Conservation (phyloP, 129 eudicot genomes). For the Flaveria bidentis region DNA sequence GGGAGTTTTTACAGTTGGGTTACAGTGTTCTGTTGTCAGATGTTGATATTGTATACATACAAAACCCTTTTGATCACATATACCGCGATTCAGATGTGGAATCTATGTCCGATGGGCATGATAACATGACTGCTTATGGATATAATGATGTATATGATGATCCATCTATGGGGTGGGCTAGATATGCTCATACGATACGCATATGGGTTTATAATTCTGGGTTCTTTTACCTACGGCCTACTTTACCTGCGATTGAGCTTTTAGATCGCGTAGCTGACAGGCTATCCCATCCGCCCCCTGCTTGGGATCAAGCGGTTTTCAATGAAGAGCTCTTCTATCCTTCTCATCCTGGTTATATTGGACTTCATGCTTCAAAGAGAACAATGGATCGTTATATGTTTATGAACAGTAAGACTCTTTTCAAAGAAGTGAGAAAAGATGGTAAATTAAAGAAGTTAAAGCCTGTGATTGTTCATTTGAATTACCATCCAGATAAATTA, state of each 20-base stretch:
- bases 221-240: constrained; percentile 72
- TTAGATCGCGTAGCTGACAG: constrained; percentile 74
- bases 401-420: constrained; percentile 76
- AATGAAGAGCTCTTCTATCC: constrained; percentile 73
- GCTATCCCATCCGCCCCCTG: constrained; percentile 42
- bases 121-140: constrained; percentile 72
- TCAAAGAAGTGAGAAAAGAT: constrained; percentile 69
- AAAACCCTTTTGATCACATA: constrained; percentile 68
- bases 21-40: constrained; percentile 72
- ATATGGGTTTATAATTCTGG: constrained; percentile 89
- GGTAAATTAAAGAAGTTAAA: constrained; percentile 55
- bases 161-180: constrained; percentile 87
- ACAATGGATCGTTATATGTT: constrained; percentile 72
- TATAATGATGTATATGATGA: constrained; percentile 79
- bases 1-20: constrained; percentile 79
- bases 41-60: constrained; percentile 72
- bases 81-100: constrained; percentile 80
- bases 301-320: constrained; percentile 85
- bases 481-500: constrained; percentile 77
- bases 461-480: constrained; percentile 73
- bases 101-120: constrained; percentile 86
- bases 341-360: constrained; percentile 73
- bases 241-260: constrained; percentile 77
- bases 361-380: constrained; percentile 75
- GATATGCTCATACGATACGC: constrained; percentile 77